A percentile compares a stretch with the other conserved stretches of the same genome.
Conservation (phyloP, 1,139 yeast genomes). For the Geotrichum reessii region DNA sequence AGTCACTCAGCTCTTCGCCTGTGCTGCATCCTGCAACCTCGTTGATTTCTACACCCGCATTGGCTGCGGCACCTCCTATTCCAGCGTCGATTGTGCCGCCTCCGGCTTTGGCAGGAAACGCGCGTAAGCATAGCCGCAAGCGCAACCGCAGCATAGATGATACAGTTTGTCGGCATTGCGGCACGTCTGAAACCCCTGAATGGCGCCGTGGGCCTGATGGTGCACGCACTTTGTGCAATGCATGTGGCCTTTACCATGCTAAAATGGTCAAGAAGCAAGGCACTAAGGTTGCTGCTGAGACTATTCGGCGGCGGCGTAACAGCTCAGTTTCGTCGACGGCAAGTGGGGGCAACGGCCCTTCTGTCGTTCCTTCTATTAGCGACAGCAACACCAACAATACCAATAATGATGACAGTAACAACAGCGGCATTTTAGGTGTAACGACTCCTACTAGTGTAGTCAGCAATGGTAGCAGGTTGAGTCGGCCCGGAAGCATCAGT, state of each 20-base stretch:
- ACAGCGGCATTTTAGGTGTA: not conserved
- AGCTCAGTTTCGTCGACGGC: not conserved
- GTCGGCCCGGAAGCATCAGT: not conserved
- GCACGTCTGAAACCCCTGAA: conserved; percentile 77
- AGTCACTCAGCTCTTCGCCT: not conserved
- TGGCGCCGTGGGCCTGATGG: conserved; percentile 92
- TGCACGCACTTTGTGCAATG: conserved; percentile 77
- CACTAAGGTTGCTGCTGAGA: conserved; percentile 14
- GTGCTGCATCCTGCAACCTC: not conserved
- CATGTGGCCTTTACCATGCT: conserved; percentile 82
- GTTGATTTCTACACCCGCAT: not conserved
- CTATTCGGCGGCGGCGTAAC: not conserved
- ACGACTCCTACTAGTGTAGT: not conserved
- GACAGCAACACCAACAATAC: not conserved
- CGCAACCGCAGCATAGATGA: conserved; percentile 17
- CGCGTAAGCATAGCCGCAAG: conserved; percentile 7
- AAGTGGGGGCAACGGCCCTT: not conserved
- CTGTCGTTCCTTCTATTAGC: not conserved
- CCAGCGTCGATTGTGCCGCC: conserved; percentile 7
- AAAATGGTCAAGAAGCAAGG: conserved; percentile 40
- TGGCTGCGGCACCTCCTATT: not conserved
- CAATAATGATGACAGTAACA: not conserved
- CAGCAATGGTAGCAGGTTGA: not conserved
- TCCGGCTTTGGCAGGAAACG: conserved; percentile 8
- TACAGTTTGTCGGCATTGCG: conserved; percentile 57